Evolutionary conservation across 345 rosid species (phyloP).

Genomic region (Hypericum androsaemum): DNA sequence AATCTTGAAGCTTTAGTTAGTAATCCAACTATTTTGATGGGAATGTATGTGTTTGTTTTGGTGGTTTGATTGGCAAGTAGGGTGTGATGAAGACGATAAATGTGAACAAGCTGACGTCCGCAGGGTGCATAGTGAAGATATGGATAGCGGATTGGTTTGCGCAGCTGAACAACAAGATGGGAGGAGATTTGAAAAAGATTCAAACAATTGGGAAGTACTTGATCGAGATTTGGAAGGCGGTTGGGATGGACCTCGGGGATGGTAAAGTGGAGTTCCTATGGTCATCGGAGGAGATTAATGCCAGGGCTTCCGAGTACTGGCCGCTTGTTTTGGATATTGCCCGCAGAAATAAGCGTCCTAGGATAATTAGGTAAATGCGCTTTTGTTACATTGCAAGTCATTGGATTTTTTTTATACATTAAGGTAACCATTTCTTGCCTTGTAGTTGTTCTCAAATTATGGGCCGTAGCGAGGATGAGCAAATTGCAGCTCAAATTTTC

Average conservation of each 20-base stretch:
- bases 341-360: constrained; percentile 66
- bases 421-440: background rate
- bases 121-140: constrained; percentile 78
- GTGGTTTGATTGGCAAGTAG: too few relatives aligned
- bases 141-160: constrained; percentile 99
- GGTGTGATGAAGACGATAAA: constrained; percentile 75
- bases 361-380: constrained; percentile 47
- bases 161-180: constrained; percentile 83
- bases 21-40: constrained; percentile 2
- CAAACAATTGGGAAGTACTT: constrained; percentile 57
- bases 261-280: constrained; percentile 68
- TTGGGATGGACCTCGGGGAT: constrained; percentile 51
- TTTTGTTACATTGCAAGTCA: too few relatives aligned
- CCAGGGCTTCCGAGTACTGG: constrained; percentile 67
- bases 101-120: constrained; percentile 80
- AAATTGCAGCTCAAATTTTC: constrained; percentile 70
- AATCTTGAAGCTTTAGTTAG: background rate
- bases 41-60: too few relatives aligned
- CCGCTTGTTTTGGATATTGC: constrained; percentile 96
- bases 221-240: constrained; percentile 77
- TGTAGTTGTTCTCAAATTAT: constrained; percentile 73
- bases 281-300: constrained; percentile 85
- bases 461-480: constrained; percentile 87
- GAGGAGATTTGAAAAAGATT: constrained; percentile 75
- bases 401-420: too few relatives aligned